Conservation (phyloP, 192 early-diverging fungal species). For the Chytriomyces sp. region DNA sequence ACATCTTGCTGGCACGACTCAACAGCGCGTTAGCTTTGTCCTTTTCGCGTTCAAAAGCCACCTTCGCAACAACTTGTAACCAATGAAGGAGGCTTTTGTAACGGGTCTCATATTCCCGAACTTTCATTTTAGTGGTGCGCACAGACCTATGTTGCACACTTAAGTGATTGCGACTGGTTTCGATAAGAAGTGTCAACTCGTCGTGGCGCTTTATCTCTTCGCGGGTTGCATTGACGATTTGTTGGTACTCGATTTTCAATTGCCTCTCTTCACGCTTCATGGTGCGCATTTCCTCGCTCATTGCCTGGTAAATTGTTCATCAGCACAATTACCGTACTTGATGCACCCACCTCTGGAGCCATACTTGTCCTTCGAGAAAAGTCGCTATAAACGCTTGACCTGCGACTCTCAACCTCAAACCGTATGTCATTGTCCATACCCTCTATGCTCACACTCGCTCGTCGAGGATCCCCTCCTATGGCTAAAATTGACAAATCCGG, state of each 20-base stretch:
- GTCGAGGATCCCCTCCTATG: too few relatives aligned
- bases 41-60: slow-evolving; percentile 33
- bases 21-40: slow-evolving; percentile 30
- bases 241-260: slow-evolving; percentile 27
- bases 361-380: neutral
- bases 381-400: neutral
- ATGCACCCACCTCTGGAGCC: neutral
- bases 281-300: slow-evolving; percentile 12
- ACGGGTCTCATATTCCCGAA: slow-evolving; percentile 27
- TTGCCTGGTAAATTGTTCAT: neutral
- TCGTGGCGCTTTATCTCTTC: slow-evolving; percentile 19
- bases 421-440: neutral
- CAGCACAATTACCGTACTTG: neutral
- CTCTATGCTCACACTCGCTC: neutral
- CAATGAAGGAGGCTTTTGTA: slow-evolving; percentile 30
- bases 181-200: slow-evolving; percentile 13
- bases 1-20: slow-evolving; percentile 7
- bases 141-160: slow-evolving; percentile 14
- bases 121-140: slow-evolving; percentile 31
- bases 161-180: slow-evolving; percentile 12
- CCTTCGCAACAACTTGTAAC: slow-evolving; percentile 34
- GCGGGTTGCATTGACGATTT: slow-evolving; percentile 1
- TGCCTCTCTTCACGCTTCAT: slow-evolving; percentile 15
- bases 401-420: neutral
- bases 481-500: too few relatives aligned